A percentile compares a stretch with the other conserved stretches of the same genome.
Conservation (phyloP, 305 asterid genomes). For the Fraxinus velutina region DNA sequence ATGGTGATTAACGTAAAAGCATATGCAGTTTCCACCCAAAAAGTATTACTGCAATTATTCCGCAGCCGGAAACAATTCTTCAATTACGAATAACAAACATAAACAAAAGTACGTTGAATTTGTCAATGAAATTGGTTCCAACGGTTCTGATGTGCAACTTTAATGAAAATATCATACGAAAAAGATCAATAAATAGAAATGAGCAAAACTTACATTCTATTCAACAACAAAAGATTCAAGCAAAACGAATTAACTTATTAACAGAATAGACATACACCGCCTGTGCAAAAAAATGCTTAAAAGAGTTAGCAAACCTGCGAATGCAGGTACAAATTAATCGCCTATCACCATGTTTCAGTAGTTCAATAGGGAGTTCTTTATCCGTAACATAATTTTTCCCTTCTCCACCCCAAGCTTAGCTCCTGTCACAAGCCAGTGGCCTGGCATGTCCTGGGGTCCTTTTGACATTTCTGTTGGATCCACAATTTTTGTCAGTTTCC, state of each 20-base stretch:
- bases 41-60: not conserved
- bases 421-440: slow-evolving; percentile 96
- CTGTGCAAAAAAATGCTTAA: slow-evolving; percentile 33
- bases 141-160: not conserved
- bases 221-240: slow-evolving; percentile 21
- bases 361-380: slow-evolving; percentile 84
- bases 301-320: slow-evolving; percentile 26
- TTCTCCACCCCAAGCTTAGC: slow-evolving; percentile 99
- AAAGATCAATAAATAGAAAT: not conserved
- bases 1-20: not conserved
- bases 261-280: slow-evolving; percentile 42
- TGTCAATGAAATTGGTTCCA: not conserved
- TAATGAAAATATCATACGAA: not conserved
- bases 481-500: slow-evolving; percentile 68
- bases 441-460: slow-evolving; percentile 95
- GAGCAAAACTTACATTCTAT: not conserved
- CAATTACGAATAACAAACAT: not conserved
- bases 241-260: slow-evolving; percentile 36
- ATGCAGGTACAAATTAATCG: slow-evolving; percentile 1
- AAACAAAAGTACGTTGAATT: not conserved
- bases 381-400: slow-evolving; percentile 74
- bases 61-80: not conserved
- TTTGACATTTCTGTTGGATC: slow-evolving; percentile 95
- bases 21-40: not conserved
- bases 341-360: slow-evolving; percentile 44